phyloP scores from a whole-genome alignment of 306 rosid species.

The Clitoria ternatea region DNA sequence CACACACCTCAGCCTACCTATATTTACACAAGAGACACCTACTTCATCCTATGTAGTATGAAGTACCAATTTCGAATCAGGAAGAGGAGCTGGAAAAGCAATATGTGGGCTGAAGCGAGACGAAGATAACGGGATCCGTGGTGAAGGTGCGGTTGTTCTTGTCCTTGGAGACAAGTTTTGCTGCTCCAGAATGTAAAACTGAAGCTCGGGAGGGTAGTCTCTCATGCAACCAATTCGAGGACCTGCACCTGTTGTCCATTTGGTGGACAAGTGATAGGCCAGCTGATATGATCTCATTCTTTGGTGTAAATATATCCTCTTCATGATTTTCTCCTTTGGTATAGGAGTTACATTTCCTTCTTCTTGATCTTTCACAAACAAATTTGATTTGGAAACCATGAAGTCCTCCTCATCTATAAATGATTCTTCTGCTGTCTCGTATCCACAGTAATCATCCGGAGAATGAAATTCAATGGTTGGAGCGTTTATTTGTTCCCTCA shows the following conservation, averaged over 20 bases:
- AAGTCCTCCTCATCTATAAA: slow-evolving; percentile 60
- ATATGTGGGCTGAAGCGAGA: slow-evolving; percentile 40
- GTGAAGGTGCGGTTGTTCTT: slow-evolving; percentile 21
- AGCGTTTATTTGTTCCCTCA: slow-evolving; percentile 24
- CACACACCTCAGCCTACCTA: too few relatives aligned
- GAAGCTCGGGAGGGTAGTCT: slow-evolving; percentile 83
- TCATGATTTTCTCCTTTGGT: slow-evolving; percentile 57
- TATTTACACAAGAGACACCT: background rate
- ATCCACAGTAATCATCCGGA: slow-evolving; percentile 39
- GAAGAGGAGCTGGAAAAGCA: slow-evolving; percentile 17
- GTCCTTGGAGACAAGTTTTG: slow-evolving; percentile 68
- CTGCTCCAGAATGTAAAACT: slow-evolving; percentile 54
- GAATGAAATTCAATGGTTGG: slow-evolving; percentile 9
- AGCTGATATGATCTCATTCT: slow-evolving; percentile 70
- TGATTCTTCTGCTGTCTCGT: slow-evolving; percentile 85
- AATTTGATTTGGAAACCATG: slow-evolving; percentile 64
- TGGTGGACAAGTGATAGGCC: slow-evolving; percentile 53
- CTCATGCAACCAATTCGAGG: slow-evolving; percentile 93
- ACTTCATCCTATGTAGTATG: slow-evolving; percentile 7
- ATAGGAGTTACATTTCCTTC: slow-evolving; percentile 41
- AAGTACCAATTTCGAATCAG: too few relatives aligned
- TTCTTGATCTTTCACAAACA: slow-evolving; percentile 48
- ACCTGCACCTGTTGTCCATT: slow-evolving; percentile 84
- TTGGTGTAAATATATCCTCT: slow-evolving; percentile 67
- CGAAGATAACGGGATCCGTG: background rate